Conservation (phyloP, 1,284 basidiomycete genomes). For the Puccinia horiana region DNA sequence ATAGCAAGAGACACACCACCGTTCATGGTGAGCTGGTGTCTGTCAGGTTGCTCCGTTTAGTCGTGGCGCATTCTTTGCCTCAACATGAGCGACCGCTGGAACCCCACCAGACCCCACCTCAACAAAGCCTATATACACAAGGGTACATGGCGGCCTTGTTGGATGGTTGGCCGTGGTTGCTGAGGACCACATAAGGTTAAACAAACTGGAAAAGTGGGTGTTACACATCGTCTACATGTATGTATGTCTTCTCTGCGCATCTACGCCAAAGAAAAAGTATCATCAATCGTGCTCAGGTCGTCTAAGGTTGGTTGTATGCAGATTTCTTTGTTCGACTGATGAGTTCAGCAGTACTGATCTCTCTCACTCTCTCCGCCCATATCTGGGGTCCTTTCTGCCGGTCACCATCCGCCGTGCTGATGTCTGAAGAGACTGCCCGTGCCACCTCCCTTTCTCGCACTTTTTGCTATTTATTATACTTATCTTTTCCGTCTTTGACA, state of each 20-base stretch:
- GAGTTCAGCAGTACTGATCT: neutral
- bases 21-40: no score
- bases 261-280: neutral
- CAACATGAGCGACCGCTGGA: no score
- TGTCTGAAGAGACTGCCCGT: neutral
- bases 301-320: neutral
- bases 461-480: neutral
- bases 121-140: no score
- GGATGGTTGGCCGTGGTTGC: neutral
- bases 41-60: no score
- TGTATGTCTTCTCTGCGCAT: neutral
- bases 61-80: no score
- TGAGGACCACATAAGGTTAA: neutral
- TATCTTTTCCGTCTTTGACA: neutral
- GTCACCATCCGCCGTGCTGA: neutral
- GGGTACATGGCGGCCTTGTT: no score
- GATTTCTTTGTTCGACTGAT: neutral
- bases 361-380: no score
- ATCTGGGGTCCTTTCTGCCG: no score
- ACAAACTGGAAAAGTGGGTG: neutral
- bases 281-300: neutral
- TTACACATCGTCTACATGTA: neutral
- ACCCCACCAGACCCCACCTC: no score
- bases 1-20: no score
- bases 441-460: no score